Evolutionary conservation across 2,329 filamentous ascomycete genomes (phyloP), one percentile per base, ranked within the genome.

Genomic region (Fonsecaea multimorphosa): DNA sequence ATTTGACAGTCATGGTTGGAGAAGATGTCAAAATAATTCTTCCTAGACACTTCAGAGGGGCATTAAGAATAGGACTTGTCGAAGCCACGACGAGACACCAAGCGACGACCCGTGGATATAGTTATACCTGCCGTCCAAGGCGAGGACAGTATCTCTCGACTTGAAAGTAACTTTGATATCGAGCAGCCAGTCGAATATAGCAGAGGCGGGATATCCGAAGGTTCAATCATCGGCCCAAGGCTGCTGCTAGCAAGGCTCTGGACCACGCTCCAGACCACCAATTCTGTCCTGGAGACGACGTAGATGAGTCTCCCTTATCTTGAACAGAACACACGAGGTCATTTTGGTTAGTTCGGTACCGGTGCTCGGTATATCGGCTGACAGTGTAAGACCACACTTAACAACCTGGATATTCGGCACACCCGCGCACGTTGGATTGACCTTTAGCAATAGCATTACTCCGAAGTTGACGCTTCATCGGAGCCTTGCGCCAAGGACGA

Each of bases 201-300:
- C 44, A 24, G 44, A 27, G 44, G 14, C 44, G 44, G 44, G 44
- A 49, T n/a, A 12, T 49, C 44, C 44, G 44, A 49, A 24, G 44
- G 11, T 2, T 49, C 44, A 27, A 24, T 49, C 19, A 24, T 49
- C 44, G 44, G 44, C 44, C 44, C 11, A 12, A 5, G 9, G 19
- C 1, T 49, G 44, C 19, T 27, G 19, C 16, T 24, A 49, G 44
- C 44, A 49, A 49, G 44, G 44, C 44, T n/a, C n/a, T 49, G 22
- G 44, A 22, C 44, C 3, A 5, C 19, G 24, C 19, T 16, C 44
- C 19, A 49, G 44, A 27, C 19, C 44, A 49, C 12, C 19, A 49
- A 1, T 27, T 49, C 0, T 5, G 6, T 49, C 7, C 44, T 16
- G 14, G 44, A 49, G 44, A 49, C 22, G 14, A 40, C 38, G 19